Conservation (phyloP, 2,329 filamentous ascomycete genomes). For the Nannizziopsis arthrosporioides region DNA sequence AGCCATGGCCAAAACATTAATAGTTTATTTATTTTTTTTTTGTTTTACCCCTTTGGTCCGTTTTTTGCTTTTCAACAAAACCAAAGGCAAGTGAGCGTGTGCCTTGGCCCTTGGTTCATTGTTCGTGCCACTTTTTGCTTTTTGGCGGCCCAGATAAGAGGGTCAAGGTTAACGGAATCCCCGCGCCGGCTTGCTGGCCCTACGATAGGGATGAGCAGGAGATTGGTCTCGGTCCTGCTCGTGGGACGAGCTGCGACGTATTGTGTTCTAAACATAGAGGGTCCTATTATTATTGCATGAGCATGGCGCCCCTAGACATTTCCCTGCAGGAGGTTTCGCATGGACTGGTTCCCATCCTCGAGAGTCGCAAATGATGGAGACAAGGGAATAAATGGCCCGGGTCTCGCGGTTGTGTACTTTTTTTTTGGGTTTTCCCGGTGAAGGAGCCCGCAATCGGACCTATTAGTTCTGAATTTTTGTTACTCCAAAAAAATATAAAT, state of each 20-base stretch:
- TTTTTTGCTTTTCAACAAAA: background rate
- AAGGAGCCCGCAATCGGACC: background rate
- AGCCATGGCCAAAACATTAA: background rate
- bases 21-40: background rate
- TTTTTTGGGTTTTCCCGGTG: background rate
- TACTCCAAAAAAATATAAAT: too few relatives aligned
- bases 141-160: background rate
- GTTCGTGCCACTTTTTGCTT: too few relatives aligned
- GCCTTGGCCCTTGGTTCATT: background rate
- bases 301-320: too few relatives aligned
- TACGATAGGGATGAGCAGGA: slow-evolving; percentile 1
- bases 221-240: background rate
- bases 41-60: background rate
- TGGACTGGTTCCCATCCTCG: too few relatives aligned
- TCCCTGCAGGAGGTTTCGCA: too few relatives aligned
- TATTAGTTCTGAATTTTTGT: too few relatives aligned
- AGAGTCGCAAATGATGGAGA: too few relatives aligned
- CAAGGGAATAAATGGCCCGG: background rate
- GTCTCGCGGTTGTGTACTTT: background rate
- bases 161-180: background rate
- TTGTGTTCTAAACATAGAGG: too few relatives aligned
- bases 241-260: background rate
- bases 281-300: too few relatives aligned
- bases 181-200: background rate
- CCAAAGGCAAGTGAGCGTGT: background rate